Evolutionary conservation across 345 rosid genomes (phyloP).

Genomic region (Carallia pectinifolia): DNA sequence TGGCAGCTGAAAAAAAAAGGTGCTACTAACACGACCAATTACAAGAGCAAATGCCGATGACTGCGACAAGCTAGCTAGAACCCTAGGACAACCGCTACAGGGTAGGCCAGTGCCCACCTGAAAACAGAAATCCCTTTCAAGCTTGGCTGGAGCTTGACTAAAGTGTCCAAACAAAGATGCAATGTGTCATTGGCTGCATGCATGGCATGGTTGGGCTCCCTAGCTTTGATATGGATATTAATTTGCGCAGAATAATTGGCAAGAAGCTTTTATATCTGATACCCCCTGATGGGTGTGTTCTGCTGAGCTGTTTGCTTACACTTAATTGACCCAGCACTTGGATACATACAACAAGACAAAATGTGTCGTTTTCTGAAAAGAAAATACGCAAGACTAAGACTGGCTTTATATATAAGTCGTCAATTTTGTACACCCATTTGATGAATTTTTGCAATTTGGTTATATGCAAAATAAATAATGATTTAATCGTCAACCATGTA

Average conservation of each 20-base stretch:
- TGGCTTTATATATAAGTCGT: constrained; percentile 14
- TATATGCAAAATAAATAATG: not conserved
- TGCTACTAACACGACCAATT: not conserved
- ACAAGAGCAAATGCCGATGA: not conserved
- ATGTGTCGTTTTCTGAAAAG: not conserved
- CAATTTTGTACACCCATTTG: not conserved
- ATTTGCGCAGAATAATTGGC: constrained; percentile 20
- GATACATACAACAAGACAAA: constrained; percentile 20
- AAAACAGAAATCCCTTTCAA: constrained; percentile 30
- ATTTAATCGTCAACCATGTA: not conserved
- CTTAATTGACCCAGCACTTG: constrained; percentile 23
- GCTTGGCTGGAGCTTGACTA: constrained; percentile 44
- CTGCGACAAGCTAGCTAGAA: constrained; percentile 1
- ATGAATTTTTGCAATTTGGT: not conserved
- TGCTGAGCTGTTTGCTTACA: constrained; percentile 4
- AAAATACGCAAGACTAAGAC: constrained; percentile 6
- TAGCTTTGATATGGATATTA: not conserved
- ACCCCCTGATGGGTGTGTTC: constrained; percentile 21
- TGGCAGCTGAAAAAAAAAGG: too few species aligned
- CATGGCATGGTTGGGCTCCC: constrained; percentile 36
- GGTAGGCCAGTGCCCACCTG: constrained; percentile 14
- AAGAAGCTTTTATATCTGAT: constrained; percentile 1
- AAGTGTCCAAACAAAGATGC: constrained; percentile 14
- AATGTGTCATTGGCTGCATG: constrained; percentile 25
- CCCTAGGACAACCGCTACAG: not conserved